phyloP scores from a whole-genome alignment of 768 basidiomycete species.

The Cyclocybe cylindracea region DNA sequence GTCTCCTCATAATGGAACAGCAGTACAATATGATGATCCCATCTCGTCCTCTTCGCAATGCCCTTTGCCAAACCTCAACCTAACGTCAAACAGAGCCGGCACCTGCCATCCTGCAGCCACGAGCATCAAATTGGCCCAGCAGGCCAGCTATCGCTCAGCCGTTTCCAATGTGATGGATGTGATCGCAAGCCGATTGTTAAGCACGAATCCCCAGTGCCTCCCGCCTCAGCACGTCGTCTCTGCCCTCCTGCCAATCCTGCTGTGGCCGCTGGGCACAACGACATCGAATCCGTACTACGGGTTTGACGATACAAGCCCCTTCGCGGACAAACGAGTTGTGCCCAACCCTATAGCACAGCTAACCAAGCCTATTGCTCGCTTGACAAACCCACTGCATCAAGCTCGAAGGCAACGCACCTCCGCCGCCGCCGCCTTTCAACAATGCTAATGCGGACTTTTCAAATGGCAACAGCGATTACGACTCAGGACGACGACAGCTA shows the following conservation, averaged over 20 bases:
- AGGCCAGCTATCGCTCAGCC: not conserved
- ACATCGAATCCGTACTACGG: no score
- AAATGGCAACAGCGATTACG: not conserved
- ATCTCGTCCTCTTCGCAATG: not conserved
- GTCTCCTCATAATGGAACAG: constrained; percentile 1
- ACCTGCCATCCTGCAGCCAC: not conserved
- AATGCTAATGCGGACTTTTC: no score
- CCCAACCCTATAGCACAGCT: no score
- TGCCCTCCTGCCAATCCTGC: not conserved
- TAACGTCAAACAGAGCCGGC: no score
- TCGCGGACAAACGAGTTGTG: no score
- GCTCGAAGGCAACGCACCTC: no score
- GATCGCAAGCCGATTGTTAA: constrained; percentile 9
- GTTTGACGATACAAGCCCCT: no score
- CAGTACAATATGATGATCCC: not conserved
- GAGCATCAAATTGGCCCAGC: no score
- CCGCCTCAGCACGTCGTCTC: not conserved
- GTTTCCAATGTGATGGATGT: constrained; percentile 9
- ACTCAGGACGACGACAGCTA: constrained; percentile 18
- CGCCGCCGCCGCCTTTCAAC: no score
- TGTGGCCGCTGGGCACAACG: constrained; percentile 1
- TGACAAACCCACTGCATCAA: no score
- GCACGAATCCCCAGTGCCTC: not conserved
- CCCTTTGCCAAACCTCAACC: no score
- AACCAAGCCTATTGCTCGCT: no score